Percentiles rank a stretch among this genome's conserved stretches.
These are phyloP conservation scores for Emmonsia crescens DNA, from an alignment of 2,329 filamentous ascomycete genomes.

Conservation along the genomic window DNA sequence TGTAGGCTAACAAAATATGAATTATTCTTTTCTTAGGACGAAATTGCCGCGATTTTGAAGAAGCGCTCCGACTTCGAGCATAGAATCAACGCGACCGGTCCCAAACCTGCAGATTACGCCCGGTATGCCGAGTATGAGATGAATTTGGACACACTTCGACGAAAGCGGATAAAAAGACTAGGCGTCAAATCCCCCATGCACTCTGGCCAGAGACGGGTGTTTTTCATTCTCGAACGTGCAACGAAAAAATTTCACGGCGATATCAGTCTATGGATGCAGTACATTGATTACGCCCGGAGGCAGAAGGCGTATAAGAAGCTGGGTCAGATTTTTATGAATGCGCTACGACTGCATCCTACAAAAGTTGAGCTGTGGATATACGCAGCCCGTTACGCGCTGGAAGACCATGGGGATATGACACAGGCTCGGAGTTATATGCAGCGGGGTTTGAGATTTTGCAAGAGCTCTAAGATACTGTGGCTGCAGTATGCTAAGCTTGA, in stretches of 20 bases:
- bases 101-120: slow-evolving; percentile 66
- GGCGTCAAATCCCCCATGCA: slow-evolving; percentile 62
- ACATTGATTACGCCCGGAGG: slow-evolving; percentile 68
- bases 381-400: slow-evolving; percentile 67
- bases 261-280: slow-evolving; percentile 75
- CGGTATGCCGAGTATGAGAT: slow-evolving; percentile 67
- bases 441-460: slow-evolving; percentile 82
- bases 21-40: slow-evolving; percentile 47
- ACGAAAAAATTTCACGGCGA: slow-evolving; percentile 76
- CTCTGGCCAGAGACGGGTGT: slow-evolving; percentile 69
- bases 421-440: slow-evolving; percentile 78
- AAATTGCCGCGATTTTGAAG: slow-evolving; percentile 78
- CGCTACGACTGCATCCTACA: slow-evolving; percentile 74
- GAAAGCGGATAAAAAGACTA: slow-evolving; percentile 71
- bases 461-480: slow-evolving; percentile 63
- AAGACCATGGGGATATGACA: slow-evolving; percentile 75
- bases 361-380: slow-evolving; percentile 76
- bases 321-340: slow-evolving; percentile 50
- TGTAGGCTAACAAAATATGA: background rate
- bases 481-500: slow-evolving; percentile 83
- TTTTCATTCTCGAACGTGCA: slow-evolving; percentile 79
- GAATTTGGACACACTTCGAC: slow-evolving; percentile 60
- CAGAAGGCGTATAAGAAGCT: slow-evolving; percentile 54
- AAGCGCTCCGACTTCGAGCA: slow-evolving; percentile 93
- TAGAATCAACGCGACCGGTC: slow-evolving; percentile 71